phyloP scores from a whole-genome alignment of 1,139 yeast genomes.

The Geotrichum phurueaensis region DNA sequence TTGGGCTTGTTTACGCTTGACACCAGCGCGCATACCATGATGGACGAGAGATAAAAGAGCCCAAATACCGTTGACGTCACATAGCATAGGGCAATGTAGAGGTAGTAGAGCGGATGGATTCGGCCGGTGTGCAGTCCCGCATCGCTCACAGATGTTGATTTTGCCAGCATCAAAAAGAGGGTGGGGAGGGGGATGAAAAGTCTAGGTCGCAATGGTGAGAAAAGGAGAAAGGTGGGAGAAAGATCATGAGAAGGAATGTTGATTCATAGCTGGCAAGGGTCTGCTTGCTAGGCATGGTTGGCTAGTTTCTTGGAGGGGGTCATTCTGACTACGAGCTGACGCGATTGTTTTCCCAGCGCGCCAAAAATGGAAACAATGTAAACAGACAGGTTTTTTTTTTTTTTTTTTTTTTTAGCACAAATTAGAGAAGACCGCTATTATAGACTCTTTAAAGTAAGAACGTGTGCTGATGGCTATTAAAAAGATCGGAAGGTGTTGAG shows the following conservation, averaged over 20 bases:
- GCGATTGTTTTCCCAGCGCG: not conserved
- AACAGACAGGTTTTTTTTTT: not conserved
- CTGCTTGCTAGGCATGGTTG: too few relatives aligned
- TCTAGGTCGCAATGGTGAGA: too few relatives aligned
- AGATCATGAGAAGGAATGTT: not conserved
- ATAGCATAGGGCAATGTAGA: conserved; percentile 19
- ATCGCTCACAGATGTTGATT: not conserved
- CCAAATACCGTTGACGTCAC: conserved; percentile 30
- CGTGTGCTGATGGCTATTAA: too few relatives aligned
- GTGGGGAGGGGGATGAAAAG: not conserved
- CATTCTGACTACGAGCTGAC: too few relatives aligned
- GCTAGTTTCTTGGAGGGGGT: too few relatives aligned
- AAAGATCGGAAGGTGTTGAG: too few relatives aligned
- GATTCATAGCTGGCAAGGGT: too few relatives aligned
- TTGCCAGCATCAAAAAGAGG: not conserved
- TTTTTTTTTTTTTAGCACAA: not conserved
- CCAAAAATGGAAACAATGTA: not conserved
- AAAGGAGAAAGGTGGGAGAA: not conserved
- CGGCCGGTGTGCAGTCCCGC: not conserved
- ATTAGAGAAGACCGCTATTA: too few relatives aligned
- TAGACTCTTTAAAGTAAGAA: too few relatives aligned
- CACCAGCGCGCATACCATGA: conserved; percentile 32
- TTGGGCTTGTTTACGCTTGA: conserved; percentile 2
- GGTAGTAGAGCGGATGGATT: not conserved
- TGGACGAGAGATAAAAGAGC: conserved; percentile 29